These are phyloP conservation scores for Mycena galericulata DNA, from an alignment of 768 basidiomycete species.

Conservation along the genomic window DNA sequence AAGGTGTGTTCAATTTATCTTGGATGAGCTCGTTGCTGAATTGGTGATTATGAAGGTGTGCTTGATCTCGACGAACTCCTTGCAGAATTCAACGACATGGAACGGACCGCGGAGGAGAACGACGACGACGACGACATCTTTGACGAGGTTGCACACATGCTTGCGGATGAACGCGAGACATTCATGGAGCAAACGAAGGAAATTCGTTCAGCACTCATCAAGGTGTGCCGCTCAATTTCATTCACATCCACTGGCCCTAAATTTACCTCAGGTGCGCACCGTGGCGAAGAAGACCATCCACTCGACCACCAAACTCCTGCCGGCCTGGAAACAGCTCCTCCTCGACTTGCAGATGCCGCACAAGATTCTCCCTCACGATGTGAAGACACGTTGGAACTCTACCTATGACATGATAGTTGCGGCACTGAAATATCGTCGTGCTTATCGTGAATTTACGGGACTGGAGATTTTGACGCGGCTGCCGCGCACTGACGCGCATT, in stretches of 20 bases:
- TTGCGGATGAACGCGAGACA: constrained; percentile 21
- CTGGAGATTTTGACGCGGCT: too few species aligned
- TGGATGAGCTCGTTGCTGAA: too few species aligned
- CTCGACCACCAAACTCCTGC: constrained; percentile 39
- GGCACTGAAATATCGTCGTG: too few species aligned
- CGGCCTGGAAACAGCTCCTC: constrained; percentile 31
- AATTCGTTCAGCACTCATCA: constrained; percentile 43
- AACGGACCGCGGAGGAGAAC: constrained; percentile 29
- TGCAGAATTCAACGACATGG: constrained; percentile 28
- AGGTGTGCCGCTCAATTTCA: constrained; percentile 40
- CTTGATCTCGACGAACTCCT: constrained; percentile 26
- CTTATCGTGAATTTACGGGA: too few species aligned
- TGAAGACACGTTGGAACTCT: too few species aligned
- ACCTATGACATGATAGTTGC: too few species aligned
- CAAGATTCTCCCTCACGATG: constrained; percentile 48
- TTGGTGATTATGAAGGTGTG: too few species aligned
- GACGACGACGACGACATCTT: constrained; percentile 39
- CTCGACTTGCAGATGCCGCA: neutral
- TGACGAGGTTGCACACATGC: constrained; percentile 37
- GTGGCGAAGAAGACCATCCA: constrained; percentile 24
- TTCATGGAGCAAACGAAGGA: constrained; percentile 38
- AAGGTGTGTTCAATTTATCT: neutral
- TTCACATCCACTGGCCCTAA: constrained; percentile 20
- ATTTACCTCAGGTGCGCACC: constrained; percentile 34
- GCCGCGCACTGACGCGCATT: too few species aligned